phyloP scores from a whole-genome alignment of 2,329 filamentous ascomycete genomes.

The Fusarium bulbicola region DNA sequence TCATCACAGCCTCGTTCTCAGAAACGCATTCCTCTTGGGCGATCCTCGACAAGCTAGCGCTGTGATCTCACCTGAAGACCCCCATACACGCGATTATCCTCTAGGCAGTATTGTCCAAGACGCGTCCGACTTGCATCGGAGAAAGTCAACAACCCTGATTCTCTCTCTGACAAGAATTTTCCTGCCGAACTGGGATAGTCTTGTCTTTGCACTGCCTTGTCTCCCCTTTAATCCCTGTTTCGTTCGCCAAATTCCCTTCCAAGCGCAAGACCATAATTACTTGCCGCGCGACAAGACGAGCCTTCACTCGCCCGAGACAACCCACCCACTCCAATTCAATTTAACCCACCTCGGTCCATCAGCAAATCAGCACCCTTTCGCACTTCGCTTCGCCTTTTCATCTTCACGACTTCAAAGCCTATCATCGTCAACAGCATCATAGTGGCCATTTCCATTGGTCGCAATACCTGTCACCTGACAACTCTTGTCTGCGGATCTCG shows the following conservation, averaged over 20 bases:
- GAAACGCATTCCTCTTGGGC: background rate
- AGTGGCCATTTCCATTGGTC: constrained; percentile 59
- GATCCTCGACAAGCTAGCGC: background rate
- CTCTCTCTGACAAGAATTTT: constrained; percentile 6
- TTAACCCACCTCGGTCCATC: constrained; percentile 42
- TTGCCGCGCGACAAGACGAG: constrained; percentile 39
- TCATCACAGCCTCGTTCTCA: background rate
- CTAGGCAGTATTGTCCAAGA: background rate
- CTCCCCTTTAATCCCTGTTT: background rate
- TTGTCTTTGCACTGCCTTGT: background rate
- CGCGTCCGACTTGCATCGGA: constrained; percentile 1
- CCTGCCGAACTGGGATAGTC: constrained; percentile 3
- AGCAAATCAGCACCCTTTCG: constrained; percentile 63
- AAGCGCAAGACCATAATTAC: constrained; percentile 27
- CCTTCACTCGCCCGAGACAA: constrained; percentile 43
- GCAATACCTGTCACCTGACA: constrained; percentile 62
- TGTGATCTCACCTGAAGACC: background rate
- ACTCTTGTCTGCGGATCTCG: constrained; percentile 46
- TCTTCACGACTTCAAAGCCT: constrained; percentile 58
- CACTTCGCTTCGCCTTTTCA: constrained; percentile 48
- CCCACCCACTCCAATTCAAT: constrained; percentile 39
- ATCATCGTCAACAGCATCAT: constrained; percentile 59
- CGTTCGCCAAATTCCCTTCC: constrained; percentile 11
- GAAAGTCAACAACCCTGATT: background rate
- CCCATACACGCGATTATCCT: constrained; percentile 5